Evolutionary conservation across 2,329 filamentous ascomycete species (phyloP), one percentile per base, ranked within the genome.

Genomic region (Dactylonectria estremocensis): DNA sequence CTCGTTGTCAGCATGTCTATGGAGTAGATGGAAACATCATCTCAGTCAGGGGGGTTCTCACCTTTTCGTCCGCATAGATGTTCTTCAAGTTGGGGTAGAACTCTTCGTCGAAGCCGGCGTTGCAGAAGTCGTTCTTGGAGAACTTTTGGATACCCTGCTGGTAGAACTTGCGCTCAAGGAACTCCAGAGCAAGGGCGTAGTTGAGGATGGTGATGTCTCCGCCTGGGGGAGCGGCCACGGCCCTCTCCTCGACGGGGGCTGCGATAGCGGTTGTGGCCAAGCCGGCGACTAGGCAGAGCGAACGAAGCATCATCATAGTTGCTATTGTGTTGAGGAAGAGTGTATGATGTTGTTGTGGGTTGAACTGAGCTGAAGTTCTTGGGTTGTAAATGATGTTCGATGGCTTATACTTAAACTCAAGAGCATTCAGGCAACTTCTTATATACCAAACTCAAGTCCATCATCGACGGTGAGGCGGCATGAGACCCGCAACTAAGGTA

Each of bases 141-240:
- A 87, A 92, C 73, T 89, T 90, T 65, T 81, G 77, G 5, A 92
- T 82, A 43, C 86, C 90, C 55, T 90, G 77, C 43, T 82, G 80
- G 80, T 93, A 93, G 81, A 92, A 92, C 62, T 83, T 84, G 68
- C 88, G 82, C 80, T 93, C 91, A 33, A 89, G 84, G 61, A 87
- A 83, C 78, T 89, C 87, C 5, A 89, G 83, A 2, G 83, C 83
- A 22, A 86, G 77, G 20, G 84, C 84, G 58, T 85, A 86, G 78
- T 84, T 83, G 60, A 85, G 79, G 58, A 85, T 85, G 57, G 77
- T 74, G 52, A 64, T 64, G 13, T 74, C 72, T 55, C 73, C 72
- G 52, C 74, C 16, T 3, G 24, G 13, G 3, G 59, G 46, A 3
- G 66, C 72, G 5, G 28, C 50, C 10, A 70, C 61, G 33, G 72